Percentiles rank a stretch among this genome's conserved stretches.
Conservation (phyloP, 352 stramenopile genomes). For the Aphanomyces cochlioides region DNA sequence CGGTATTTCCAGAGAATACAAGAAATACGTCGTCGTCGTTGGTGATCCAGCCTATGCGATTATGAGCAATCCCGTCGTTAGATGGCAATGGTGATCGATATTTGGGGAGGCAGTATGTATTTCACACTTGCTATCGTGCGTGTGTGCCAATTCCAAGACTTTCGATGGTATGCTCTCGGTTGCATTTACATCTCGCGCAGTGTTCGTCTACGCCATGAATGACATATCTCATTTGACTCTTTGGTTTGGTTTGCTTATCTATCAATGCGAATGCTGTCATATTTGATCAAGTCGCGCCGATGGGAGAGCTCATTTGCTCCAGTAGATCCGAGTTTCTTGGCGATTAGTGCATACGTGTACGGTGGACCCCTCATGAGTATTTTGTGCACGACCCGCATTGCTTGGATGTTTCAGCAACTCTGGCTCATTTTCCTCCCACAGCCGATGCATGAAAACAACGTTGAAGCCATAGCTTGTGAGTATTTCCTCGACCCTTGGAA, state of each 20-base stretch:
- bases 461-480: not conserved
- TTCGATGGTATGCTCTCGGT: not conserved
- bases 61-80: conserved; percentile 14
- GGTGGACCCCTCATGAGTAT: not conserved
- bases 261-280: not conserved
- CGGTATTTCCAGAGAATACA: not conserved
- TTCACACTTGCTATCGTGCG: conserved; percentile 6
- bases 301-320: conserved; percentile 11
- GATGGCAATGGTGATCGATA: conserved; percentile 18
- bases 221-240: not conserved
- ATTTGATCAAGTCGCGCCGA: not conserved
- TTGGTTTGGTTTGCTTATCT: conserved; percentile 29
- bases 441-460: not conserved
- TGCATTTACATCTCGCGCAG: conserved; percentile 14
- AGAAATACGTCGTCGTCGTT: not conserved
- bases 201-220: not conserved
- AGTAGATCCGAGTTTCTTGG: conserved; percentile 17
- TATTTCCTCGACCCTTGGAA: not conserved
- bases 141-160: conserved; percentile 1
- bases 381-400: not conserved
- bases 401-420: conserved; percentile 1
- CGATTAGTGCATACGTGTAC: not conserved
- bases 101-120: conserved; percentile 16
- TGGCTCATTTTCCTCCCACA: not conserved
- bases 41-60: conserved; percentile 17